Percentiles rank a stretch among this genome's conserved stretches.
phyloP scores from a whole-genome alignment of 2,329 filamentous ascomycete species.

The Aaosphaeria arxii region DNA sequence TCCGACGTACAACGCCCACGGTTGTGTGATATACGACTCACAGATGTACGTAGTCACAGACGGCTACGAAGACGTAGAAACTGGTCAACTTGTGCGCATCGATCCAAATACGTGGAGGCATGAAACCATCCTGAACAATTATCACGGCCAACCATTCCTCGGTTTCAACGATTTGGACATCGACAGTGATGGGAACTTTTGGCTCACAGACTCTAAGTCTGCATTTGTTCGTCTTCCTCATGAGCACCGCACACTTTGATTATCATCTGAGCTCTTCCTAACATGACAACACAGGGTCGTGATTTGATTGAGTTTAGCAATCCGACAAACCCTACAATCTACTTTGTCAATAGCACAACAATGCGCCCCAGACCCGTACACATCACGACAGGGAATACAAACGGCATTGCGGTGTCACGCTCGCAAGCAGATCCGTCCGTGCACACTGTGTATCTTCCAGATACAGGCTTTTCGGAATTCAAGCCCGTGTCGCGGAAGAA shows the following conservation, averaged over 20 bases:
- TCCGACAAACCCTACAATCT: constrained; percentile 7
- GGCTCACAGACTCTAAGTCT: constrained; percentile 10
- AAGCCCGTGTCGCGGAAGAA: constrained; percentile 5
- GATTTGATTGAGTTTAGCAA: constrained; percentile 7
- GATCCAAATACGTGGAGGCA: constrained; percentile 6
- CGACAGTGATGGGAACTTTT: constrained; percentile 10
- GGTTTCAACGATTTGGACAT: constrained; percentile 12
- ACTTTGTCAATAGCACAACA: constrained; percentile 10
- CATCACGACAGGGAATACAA: constrained; percentile 9
- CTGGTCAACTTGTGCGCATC: constrained; percentile 5
- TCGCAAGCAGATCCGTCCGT: background rate
- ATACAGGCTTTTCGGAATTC: constrained; percentile 8
- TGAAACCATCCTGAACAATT: constrained; percentile 8
- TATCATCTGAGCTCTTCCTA: too few species aligned
- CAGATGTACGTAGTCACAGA: constrained; percentile 10
- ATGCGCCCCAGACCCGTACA: constrained; percentile 10
- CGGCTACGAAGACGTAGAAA: constrained; percentile 4
- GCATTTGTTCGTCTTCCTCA: constrained; percentile 2
- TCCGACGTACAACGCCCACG: constrained; percentile 8
- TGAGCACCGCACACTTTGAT: background rate
- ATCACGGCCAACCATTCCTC: constrained; percentile 8
- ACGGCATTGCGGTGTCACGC: constrained; percentile 7
- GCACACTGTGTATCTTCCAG: constrained; percentile 5
- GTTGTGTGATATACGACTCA: constrained; percentile 7
- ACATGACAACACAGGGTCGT: constrained; percentile 2